Evolutionary conservation across 2,329 filamentous ascomycete genomes (phyloP), one percentile per base, ranked within the genome.

Genomic region (Aureobasidium sp.): DNA sequence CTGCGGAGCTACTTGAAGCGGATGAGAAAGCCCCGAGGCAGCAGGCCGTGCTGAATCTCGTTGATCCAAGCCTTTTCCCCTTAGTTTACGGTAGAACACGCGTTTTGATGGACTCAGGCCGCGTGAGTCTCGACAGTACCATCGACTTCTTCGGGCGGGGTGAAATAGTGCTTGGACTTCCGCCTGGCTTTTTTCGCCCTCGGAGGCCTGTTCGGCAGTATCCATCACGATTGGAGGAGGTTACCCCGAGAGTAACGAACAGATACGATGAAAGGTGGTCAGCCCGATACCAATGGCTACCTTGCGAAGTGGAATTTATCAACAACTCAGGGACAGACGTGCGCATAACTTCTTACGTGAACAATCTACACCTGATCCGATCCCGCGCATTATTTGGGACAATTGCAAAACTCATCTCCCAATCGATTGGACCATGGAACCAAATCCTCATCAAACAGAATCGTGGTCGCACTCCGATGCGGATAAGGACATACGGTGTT

Each of bases 11-110:
- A 13, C 42, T 29, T 45, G 21, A 45, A 45, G 42, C 42, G 42
- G 42, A 45, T 45, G 21, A 45, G 42, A 45, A 45, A 27, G 42
- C 21, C 42, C n/a, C 42, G 21, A 45, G 42, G 42, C 42, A 45
- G 42, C 42, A 45, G 21, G 21, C 11, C 25, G 42, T 45, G 42
- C 47, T 32, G 13, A 34, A 36, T 32, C 47, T 58, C 25, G 60
- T 64, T 32, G 51, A 62, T 44, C 53, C 62, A 21, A 34, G 29
- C 45, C 48, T 68, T n/a, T 68, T 64, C 50, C 67, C 68, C 11
- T 50, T 69, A 8, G 44, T 68, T 5, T 68, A 66, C 61, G 68
- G 67, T 9, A 42, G 54, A 63, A 34, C 66, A 42, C 42, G 61
- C 16, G 66, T 67, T 34, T 39, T 70, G 3, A 39, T 49, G 8